Evolutionary conservation across 192 early-diverging fungal genomes (phyloP).

Genomic region (Coemansia sp.): DNA sequence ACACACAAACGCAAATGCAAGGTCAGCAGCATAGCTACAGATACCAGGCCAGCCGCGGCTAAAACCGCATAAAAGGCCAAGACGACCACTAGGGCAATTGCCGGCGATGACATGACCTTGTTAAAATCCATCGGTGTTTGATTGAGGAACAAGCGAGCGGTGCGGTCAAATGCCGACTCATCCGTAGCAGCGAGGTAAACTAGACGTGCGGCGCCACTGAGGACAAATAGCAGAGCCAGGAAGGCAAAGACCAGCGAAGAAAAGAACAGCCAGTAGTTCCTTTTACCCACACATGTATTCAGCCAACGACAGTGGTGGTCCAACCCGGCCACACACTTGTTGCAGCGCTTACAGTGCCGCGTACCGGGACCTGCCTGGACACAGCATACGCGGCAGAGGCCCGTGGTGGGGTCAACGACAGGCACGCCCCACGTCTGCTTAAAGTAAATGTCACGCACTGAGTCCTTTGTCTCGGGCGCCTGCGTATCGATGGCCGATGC

Average conservation of each 20-base stretch:
- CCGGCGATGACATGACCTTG: not conserved
- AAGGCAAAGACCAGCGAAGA: constrained; percentile 15
- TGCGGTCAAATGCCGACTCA: constrained; percentile 5
- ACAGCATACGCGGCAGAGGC: constrained; percentile 45
- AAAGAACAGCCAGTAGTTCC: constrained; percentile 39
- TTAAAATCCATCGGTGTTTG: not conserved
- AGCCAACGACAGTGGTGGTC: constrained; percentile 42
- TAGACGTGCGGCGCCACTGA: constrained; percentile 5
- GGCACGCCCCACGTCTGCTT: constrained; percentile 35
- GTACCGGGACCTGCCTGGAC: constrained; percentile 13
- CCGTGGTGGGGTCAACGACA: constrained; percentile 25
- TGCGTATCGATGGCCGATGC: constrained; percentile 28
- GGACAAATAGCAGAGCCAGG: constrained; percentile 13
- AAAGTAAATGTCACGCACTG: constrained; percentile 27
- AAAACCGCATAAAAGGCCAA: constrained; percentile 26
- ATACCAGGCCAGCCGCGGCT: not conserved
- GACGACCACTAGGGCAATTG: not conserved
- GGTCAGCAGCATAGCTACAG: constrained; percentile 24
- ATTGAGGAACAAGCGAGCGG: not conserved
- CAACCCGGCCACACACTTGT: constrained; percentile 43
- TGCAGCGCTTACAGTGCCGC: constrained; percentile 56
- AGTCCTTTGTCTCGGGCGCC: constrained; percentile 6
- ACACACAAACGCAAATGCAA: constrained; percentile 41
- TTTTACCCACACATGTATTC: constrained; percentile 31
- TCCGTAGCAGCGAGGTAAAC: constrained; percentile 27